Evolutionary conservation across 176 grass and related monocot species (phyloP).

Genomic region (Aegilops longissima): DNA sequence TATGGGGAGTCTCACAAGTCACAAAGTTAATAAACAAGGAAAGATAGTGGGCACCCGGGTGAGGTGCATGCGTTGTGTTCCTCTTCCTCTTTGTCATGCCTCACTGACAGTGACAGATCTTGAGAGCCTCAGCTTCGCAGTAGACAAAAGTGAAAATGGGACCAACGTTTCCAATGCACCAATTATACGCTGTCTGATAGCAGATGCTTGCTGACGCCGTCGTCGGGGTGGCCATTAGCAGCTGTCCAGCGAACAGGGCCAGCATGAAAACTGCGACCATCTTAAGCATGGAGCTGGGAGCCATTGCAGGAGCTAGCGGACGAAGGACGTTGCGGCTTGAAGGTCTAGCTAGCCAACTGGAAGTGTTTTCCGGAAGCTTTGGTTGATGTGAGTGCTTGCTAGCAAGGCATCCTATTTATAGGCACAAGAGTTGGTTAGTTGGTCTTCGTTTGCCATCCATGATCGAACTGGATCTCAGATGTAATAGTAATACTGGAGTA

Average conservation of each 20-base stretch:
- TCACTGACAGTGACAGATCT: no score
- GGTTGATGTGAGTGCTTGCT: not conserved
- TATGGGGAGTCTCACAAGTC: not conserved
- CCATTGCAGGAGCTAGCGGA: not conserved
- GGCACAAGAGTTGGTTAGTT: not conserved
- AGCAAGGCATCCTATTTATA: not conserved
- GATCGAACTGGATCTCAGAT: not conserved
- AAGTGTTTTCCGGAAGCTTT: not conserved
- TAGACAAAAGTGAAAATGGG: not conserved
- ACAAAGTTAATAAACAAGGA: not conserved
- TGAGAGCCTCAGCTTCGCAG: not conserved
- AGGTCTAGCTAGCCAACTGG: not conserved
- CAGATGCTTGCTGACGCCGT: not conserved
- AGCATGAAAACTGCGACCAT: not conserved
- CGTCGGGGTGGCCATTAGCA: not conserved
- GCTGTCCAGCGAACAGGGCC: not conserved
- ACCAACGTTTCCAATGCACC: not conserved
- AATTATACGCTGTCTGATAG: not conserved
- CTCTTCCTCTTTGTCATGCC: not conserved
- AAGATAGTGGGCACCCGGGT: not conserved
- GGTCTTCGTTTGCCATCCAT: not conserved
- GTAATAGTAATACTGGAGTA: no score
- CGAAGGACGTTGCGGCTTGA: not conserved
- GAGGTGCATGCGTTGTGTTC: not conserved
- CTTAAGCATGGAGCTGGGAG: not conserved